phyloP scores from a whole-genome alignment of 2,329 filamentous ascomycete genomes.

The Knufia petricola region DNA sequence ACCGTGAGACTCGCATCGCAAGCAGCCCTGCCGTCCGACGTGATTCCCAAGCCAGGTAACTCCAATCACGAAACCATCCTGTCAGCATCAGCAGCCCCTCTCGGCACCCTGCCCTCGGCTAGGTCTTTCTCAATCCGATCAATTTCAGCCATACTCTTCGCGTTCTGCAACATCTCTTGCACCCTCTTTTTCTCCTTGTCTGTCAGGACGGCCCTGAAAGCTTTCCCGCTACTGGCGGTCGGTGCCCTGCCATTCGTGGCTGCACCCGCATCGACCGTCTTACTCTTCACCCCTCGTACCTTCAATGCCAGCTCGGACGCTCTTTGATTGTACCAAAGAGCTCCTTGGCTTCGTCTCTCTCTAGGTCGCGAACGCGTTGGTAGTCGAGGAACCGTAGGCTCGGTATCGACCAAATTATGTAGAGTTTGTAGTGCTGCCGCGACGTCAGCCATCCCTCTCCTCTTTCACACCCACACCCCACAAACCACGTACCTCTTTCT shows the following conservation, averaged over 20 bases:
- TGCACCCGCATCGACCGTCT: slow-evolving; percentile 52
- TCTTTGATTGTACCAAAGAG: slow-evolving; percentile 72
- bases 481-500: slow-evolving; percentile 65
- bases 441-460: not conserved
- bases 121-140: slow-evolving; percentile 82
- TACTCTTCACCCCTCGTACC: slow-evolving; percentile 79
- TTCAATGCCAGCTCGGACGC: slow-evolving; percentile 68
- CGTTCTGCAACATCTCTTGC: slow-evolving; percentile 77
- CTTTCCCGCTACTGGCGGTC: slow-evolving; percentile 43
- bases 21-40: no score
- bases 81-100: slow-evolving; percentile 41
- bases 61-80: slow-evolving; percentile 25
- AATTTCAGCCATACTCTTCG: slow-evolving; percentile 84
- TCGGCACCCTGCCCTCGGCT: slow-evolving; percentile 76
- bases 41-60: no score
- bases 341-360: slow-evolving; percentile 65
- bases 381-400: slow-evolving; percentile 85
- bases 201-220: slow-evolving; percentile 73
- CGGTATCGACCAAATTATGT: slow-evolving; percentile 79
- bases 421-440: slow-evolving; percentile 75
- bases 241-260: slow-evolving; percentile 35
- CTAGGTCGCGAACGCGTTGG: slow-evolving; percentile 76
- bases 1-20: no score
- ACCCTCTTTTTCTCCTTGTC: slow-evolving; percentile 79
- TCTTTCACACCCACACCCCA: not conserved